phyloP scores from a whole-genome alignment of 805 yeast species.

The Sugiyamaella lignohabitans region DNA sequence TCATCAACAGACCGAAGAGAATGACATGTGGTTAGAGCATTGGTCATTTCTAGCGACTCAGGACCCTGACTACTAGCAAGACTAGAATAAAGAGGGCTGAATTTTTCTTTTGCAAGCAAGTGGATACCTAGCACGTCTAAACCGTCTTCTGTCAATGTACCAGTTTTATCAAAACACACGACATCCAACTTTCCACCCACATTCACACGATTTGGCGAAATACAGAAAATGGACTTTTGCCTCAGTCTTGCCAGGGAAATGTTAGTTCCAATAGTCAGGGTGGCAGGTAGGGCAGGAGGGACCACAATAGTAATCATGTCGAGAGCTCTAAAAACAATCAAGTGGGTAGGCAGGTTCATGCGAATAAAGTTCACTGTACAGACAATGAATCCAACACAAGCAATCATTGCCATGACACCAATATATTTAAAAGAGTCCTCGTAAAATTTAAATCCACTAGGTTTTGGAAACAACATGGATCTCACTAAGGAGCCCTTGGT shows the following conservation, averaged over 20 bases:
- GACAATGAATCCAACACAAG: constrained; percentile 73
- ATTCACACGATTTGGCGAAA: constrained; percentile 89
- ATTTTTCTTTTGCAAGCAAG: constrained; percentile 24
- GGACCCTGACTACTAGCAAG: constrained; percentile 8
- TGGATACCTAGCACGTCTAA: constrained; percentile 75
- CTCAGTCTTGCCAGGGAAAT: constrained; percentile 79
- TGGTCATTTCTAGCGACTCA: constrained; percentile 28
- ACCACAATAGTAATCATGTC: constrained; percentile 95
- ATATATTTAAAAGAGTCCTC: constrained; percentile 92
- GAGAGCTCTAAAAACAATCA: constrained; percentile 80
- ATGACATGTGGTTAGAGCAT: constrained; percentile 74
- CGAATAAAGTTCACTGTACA: constrained; percentile 78
- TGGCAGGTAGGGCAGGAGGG: constrained; percentile 98
- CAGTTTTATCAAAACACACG: constrained; percentile 93
- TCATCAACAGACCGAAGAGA: constrained; percentile 74
- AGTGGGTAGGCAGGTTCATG: constrained; percentile 59
- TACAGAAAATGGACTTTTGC: constrained; percentile 68
- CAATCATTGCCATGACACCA: constrained; percentile 87
- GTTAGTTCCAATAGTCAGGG: constrained; percentile 92
- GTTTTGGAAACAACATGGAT: constrained; percentile 95
- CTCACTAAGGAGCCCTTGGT: constrained; percentile 91
- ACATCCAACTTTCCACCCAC: constrained; percentile 93
- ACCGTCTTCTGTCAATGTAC: constrained; percentile 96
- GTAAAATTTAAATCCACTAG: constrained; percentile 87
- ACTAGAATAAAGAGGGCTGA: constrained; percentile 14